Conservation (phyloP, 2,329 filamentous ascomycete species). For the Beauveria sp. region DNA sequence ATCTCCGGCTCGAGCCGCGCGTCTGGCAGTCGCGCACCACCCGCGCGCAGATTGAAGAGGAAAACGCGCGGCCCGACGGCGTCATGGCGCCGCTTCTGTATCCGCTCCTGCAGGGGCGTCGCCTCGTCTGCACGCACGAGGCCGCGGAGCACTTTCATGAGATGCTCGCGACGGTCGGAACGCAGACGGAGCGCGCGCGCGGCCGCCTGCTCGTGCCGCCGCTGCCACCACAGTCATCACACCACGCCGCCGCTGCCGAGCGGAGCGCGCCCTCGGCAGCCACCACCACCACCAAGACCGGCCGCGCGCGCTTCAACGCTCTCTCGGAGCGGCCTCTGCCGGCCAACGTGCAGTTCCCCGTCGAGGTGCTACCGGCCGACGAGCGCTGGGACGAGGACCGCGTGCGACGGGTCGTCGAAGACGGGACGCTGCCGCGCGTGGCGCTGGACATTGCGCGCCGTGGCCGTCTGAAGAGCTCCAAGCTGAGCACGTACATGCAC, state of each 20-base stretch:
- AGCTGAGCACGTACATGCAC: slow-evolving; percentile 32
- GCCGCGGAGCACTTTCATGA: slow-evolving; percentile 32
- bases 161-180: slow-evolving; percentile 29
- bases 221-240: slow-evolving; percentile 14
- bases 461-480: slow-evolving; percentile 28
- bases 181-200: slow-evolving; percentile 27
- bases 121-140: slow-evolving; percentile 30
- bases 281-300: slow-evolving; percentile 7
- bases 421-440: slow-evolving; percentile 22
- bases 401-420: slow-evolving; percentile 18
- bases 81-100: slow-evolving; percentile 29
- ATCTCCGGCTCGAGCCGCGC: slow-evolving; percentile 24
- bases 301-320: slow-evolving; percentile 22
- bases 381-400: slow-evolving; percentile 18
- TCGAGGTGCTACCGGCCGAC: slow-evolving; percentile 20
- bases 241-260: slow-evolving; percentile 13
- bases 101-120: slow-evolving; percentile 24
- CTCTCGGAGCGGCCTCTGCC: slow-evolving; percentile 26
- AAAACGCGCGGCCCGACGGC: slow-evolving; percentile 21
- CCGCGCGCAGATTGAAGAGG: slow-evolving; percentile 27
- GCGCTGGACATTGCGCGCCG: slow-evolving; percentile 26
- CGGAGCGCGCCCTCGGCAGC: not conserved
- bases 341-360: slow-evolving; percentile 25
- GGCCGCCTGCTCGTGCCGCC: slow-evolving; percentile 26
- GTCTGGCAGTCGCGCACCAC: slow-evolving; percentile 27